Conservation (phyloP, 2,329 filamentous ascomycete species). For the Aspergillus hortae region DNA sequence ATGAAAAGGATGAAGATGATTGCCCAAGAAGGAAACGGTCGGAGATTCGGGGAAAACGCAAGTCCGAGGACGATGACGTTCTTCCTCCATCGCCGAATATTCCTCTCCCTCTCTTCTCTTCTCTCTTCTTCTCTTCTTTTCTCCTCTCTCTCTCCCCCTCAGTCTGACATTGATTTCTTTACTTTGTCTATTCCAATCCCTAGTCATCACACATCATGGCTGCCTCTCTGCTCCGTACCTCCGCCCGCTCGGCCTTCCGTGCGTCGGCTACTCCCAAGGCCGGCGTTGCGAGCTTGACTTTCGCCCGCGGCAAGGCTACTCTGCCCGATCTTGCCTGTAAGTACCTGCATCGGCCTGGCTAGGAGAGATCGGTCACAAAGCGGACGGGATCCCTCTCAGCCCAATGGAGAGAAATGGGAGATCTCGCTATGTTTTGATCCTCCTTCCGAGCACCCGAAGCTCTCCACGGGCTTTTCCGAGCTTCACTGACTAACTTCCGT, state of each 20-base stretch:
- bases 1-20: not conserved
- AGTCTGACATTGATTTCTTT: not conserved
- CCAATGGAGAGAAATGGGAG: too few species aligned
- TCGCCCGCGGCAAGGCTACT: conserved; percentile 83
- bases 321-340: conserved; percentile 82
- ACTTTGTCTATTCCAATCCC: conserved; percentile 8
- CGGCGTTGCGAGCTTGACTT: conserved; percentile 67
- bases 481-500: conserved; percentile 8
- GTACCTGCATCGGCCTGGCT: conserved; percentile 21
- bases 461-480: not conserved
- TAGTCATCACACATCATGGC: conserved; percentile 58
- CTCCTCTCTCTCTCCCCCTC: conserved; percentile 3
- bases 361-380: not conserved
- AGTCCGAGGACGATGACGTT: conserved; percentile 24
- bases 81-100: not conserved
- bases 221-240: conserved; percentile 68
- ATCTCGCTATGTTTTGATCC: not conserved
- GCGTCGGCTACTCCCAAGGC: conserved; percentile 54
- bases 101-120: conserved; percentile 4
- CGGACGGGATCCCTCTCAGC: not conserved
- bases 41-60: conserved; percentile 18
- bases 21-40: not conserved
- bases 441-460: not conserved
- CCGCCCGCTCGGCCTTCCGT: conserved; percentile 68
- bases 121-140: conserved; percentile 8